A percentile compares a stretch with the other conserved stretches of the same genome.
Conservation (phyloP, 352 stramenopile genomes). For the Peronosclerospora sorghi region DNA sequence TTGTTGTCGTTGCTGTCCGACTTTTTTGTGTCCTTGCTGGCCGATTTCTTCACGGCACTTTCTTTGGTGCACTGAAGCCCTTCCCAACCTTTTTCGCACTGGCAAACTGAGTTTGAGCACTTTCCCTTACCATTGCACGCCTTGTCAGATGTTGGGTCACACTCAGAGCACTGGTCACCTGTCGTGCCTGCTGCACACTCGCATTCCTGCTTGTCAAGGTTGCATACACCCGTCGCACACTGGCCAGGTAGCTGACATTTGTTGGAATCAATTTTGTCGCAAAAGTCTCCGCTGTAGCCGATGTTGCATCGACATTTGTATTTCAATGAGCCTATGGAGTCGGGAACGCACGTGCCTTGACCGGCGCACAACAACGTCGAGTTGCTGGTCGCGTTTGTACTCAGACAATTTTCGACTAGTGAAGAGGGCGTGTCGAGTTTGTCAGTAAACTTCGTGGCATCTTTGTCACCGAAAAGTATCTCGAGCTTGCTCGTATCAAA, state of each 20-base stretch:
- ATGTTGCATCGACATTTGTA: conserved; percentile 67
- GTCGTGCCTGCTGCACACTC: conserved; percentile 53
- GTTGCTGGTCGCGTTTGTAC: conserved; percentile 37
- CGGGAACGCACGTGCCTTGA: conserved; percentile 52
- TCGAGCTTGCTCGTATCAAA: conserved; percentile 38
- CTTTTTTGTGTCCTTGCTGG: conserved; percentile 9
- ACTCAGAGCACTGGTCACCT: conserved; percentile 60
- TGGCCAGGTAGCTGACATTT: conserved; percentile 63
- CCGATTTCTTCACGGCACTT: conserved; percentile 29
- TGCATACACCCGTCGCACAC: conserved; percentile 54
- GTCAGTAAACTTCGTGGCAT: conserved; percentile 37
- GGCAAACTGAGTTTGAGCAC: conserved; percentile 42
- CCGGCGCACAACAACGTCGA: conserved; percentile 42
- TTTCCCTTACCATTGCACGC: conserved; percentile 53
- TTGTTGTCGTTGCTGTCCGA: conserved; percentile 4
- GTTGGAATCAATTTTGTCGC: conserved; percentile 53
- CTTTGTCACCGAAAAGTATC: conserved; percentile 49
- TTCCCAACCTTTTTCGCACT: conserved; percentile 47
- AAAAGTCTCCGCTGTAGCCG: conserved; percentile 57
- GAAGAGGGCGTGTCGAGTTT: conserved; percentile 35
- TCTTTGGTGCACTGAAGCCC: conserved; percentile 64
- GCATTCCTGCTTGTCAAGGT: conserved; percentile 53
- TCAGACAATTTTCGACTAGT: conserved; percentile 33
- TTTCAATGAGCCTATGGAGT: conserved; percentile 23
- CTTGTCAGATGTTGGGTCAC: conserved; percentile 25